A percentile compares a stretch with the other conserved stretches of the same genome.
These are phyloP conservation scores for Myxozyma melibiosi DNA, from an alignment of 805 yeast species.

Conservation along the genomic window DNA sequence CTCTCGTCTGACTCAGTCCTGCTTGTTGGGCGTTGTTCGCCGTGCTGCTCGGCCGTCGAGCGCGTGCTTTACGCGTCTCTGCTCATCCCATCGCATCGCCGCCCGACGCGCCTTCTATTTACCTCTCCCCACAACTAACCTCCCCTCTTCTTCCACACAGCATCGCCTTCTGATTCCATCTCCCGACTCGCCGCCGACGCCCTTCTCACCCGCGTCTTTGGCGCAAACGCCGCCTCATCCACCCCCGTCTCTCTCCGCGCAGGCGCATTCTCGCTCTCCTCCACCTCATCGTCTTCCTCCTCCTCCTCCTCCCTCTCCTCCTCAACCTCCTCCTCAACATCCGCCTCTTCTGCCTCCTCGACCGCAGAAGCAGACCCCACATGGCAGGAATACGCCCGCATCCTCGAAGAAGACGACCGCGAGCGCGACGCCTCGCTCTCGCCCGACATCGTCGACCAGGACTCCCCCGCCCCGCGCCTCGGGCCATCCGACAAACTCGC, in stretches of 20 bases:
- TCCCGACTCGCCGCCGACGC: constrained; percentile 15
- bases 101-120: constrained; percentile 2
- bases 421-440: constrained; percentile 4
- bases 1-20: background rate
- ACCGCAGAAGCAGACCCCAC: constrained; percentile 17
- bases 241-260: background rate
- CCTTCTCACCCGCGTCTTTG: constrained; percentile 22
- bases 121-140: background rate
- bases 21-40: background rate
- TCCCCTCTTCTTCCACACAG: background rate
- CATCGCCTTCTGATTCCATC: background rate
- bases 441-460: background rate
- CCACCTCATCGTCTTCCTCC: background rate
- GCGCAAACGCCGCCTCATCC: constrained; percentile 7
- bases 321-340: constrained; percentile 16
- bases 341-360: constrained; percentile 15
- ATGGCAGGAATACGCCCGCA: constrained; percentile 30
- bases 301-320: constrained; percentile 23
- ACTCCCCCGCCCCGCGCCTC: constrained; percentile 28
- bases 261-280: constrained; percentile 1
- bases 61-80: no score
- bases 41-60: no score
- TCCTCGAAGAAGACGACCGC: constrained; percentile 12
- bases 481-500: constrained; percentile 22
- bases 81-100: no score